phyloP scores from a whole-genome alignment of 805 yeast genomes.

The Nakazawaea ernobii region DNA sequence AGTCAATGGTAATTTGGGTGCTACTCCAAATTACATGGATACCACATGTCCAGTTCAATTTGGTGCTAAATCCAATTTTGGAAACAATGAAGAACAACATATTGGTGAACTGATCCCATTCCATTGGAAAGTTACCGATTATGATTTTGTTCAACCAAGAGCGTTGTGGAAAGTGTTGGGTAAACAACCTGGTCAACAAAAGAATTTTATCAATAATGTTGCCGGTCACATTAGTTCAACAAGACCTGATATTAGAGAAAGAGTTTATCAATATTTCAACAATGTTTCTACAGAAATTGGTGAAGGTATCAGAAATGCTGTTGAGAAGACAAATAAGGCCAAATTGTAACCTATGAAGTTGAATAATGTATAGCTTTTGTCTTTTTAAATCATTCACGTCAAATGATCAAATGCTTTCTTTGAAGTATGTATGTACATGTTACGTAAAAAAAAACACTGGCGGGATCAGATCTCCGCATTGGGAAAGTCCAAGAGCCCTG shows the following conservation, averaged over 20 bases:
- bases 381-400: not conserved
- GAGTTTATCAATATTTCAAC: constrained; percentile 69
- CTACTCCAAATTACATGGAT: constrained; percentile 68
- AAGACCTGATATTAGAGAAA: constrained; percentile 67
- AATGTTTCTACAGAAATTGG: constrained; percentile 71
- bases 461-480: constrained; percentile 5
- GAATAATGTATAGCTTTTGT: not conserved
- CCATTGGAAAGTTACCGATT: constrained; percentile 74
- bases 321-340: constrained; percentile 44
- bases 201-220: constrained; percentile 75
- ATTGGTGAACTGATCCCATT: constrained; percentile 48
- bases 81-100: constrained; percentile 22
- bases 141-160: constrained; percentile 75
- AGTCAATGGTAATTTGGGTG: constrained; percentile 67
- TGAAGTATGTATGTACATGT: no score
- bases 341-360: constrained; percentile 16
- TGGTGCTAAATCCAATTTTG: constrained; percentile 16
- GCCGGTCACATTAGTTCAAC: constrained; percentile 71
- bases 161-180: constrained; percentile 75
- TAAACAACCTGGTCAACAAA: constrained; percentile 76
- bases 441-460: no score
- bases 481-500: not conserved
- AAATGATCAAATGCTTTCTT: not conserved
- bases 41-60: constrained; percentile 46
- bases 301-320: constrained; percentile 58